These are phyloP conservation scores for Astraeus odoratus DNA, from an alignment of 768 basidiomycete species.

Conservation along the genomic window DNA sequence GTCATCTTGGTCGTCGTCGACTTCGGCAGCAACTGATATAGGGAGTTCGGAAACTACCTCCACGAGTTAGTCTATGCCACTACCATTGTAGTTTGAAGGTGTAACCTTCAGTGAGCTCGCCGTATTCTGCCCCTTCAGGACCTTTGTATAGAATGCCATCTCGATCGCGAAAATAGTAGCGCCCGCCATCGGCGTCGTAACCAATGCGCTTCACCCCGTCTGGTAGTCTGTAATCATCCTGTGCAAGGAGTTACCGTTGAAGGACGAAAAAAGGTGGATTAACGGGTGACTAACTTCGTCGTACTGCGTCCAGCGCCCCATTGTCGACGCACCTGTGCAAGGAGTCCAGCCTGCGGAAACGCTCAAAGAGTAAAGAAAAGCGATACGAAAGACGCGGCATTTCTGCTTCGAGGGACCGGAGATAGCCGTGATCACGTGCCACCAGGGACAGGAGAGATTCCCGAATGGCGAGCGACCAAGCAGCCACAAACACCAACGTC, in stretches of 20 bases:
- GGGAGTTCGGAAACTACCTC: conserved; percentile 27
- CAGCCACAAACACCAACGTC: conserved; percentile 17
- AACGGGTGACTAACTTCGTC: conserved; percentile 19
- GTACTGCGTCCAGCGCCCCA: conserved; percentile 35
- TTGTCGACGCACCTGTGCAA: conserved; percentile 7
- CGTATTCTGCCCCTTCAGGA: conserved; percentile 55
- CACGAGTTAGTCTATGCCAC: not conserved
- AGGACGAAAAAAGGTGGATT: not conserved
- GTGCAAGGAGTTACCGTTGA: conserved; percentile 4
- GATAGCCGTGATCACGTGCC: not conserved
- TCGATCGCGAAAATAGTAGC: conserved; percentile 56
- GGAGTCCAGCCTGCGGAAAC: conserved; percentile 17
- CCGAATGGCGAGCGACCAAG: conserved; percentile 13
- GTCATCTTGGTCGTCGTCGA: conserved; percentile 35
- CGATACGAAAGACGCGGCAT: no score
- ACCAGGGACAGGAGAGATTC: not conserved
- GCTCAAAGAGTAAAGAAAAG: no score
- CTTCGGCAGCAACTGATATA: conserved; percentile 18
- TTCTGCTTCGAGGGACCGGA: not conserved
- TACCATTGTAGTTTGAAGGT: not conserved
- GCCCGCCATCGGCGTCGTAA: conserved; percentile 65
- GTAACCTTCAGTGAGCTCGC: conserved; percentile 40
- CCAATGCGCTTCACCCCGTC: conserved; percentile 58
- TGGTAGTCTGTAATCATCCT: conserved; percentile 50
- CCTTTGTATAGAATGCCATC: conserved; percentile 52